Percentiles rank a stretch among this genome's conserved stretches.
phyloP scores from a whole-genome alignment of 2,329 filamentous ascomycete species.

The Herpotrichia juniperi region DNA sequence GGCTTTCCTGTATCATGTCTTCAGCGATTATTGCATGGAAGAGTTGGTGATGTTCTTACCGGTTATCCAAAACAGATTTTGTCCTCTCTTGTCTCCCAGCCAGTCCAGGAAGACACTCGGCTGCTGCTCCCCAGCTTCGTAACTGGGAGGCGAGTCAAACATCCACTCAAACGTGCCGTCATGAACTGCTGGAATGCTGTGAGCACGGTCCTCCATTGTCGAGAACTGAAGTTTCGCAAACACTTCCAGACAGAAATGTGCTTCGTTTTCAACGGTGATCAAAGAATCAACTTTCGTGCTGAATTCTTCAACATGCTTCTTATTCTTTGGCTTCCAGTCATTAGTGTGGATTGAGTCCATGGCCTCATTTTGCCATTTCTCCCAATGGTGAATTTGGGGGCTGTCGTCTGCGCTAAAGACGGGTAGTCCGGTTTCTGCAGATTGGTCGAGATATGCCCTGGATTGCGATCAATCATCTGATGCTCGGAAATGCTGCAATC shows the following conservation, averaged over 20 bases:
- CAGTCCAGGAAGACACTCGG: slow-evolving; percentile 31
- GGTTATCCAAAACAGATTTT: slow-evolving; percentile 39
- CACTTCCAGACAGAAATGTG: slow-evolving; percentile 26
- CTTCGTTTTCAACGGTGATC: slow-evolving; percentile 26
- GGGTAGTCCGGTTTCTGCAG: slow-evolving; percentile 32
- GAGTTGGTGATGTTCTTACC: slow-evolving; percentile 16
- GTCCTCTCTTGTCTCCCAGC: slow-evolving; percentile 30
- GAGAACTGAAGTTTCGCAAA: slow-evolving; percentile 30
- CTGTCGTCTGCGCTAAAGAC: slow-evolving; percentile 26
- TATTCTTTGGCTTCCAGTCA: slow-evolving; percentile 33
- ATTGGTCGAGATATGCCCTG: slow-evolving; percentile 35
- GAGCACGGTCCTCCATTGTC: slow-evolving; percentile 29
- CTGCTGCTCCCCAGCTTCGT: slow-evolving; percentile 10
- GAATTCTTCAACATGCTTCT: slow-evolving; percentile 38
- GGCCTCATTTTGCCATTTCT: slow-evolving; percentile 36
- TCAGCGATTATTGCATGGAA: not conserved
- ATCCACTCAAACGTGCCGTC: slow-evolving; percentile 31
- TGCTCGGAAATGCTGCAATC: not conserved
- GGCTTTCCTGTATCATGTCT: slow-evolving; percentile 35
- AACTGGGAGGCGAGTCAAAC: slow-evolving; percentile 17
- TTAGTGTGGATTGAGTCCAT: slow-evolving; percentile 31
- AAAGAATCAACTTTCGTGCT: slow-evolving; percentile 28
- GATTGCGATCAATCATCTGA: not conserved
- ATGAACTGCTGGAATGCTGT: slow-evolving; percentile 25
- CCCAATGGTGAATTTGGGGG: slow-evolving; percentile 19